Percentiles rank a stretch among this genome's conserved stretches.
These are phyloP conservation scores for Lablab purpureus DNA, from an alignment of 306 rosid species.

Conservation along the genomic window DNA sequence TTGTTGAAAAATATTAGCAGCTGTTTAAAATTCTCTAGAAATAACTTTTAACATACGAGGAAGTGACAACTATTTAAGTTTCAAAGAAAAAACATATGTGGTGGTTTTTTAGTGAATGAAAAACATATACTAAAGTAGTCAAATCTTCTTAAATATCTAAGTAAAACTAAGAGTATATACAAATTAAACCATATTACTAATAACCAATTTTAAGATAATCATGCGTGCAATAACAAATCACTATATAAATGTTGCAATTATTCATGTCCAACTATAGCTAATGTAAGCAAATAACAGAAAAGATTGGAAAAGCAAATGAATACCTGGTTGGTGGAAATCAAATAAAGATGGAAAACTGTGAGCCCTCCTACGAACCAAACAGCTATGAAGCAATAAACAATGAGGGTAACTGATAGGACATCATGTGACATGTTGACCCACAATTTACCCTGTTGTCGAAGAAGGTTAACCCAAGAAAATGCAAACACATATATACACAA, in stretches of 20 bases:
- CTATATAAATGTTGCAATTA: background rate
- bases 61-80: too few species aligned
- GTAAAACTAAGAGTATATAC: background rate
- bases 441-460: slow-evolving; percentile 53
- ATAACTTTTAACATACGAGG: too few species aligned
- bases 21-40: too few species aligned
- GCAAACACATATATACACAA: slow-evolving; percentile 80
- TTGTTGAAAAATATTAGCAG: too few species aligned
- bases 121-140: background rate
- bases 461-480: slow-evolving; percentile 82
- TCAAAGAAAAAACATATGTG: too few species aligned
- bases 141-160: background rate
- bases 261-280: background rate
- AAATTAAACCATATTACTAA: background rate
- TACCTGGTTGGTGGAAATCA: slow-evolving; percentile 93
- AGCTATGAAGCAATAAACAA: slow-evolving; percentile 80
- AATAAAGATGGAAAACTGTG: slow-evolving; percentile 82
- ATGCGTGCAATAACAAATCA: background rate
- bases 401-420: slow-evolving; percentile 70
- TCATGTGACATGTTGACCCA: slow-evolving; percentile 64
- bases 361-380: slow-evolving; percentile 98
- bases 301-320: background rate
- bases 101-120: too few species aligned
- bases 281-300: background rate
- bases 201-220: background rate